Conservation (phyloP, 331 rosid species). For the Stylosanthes scabra region DNA sequence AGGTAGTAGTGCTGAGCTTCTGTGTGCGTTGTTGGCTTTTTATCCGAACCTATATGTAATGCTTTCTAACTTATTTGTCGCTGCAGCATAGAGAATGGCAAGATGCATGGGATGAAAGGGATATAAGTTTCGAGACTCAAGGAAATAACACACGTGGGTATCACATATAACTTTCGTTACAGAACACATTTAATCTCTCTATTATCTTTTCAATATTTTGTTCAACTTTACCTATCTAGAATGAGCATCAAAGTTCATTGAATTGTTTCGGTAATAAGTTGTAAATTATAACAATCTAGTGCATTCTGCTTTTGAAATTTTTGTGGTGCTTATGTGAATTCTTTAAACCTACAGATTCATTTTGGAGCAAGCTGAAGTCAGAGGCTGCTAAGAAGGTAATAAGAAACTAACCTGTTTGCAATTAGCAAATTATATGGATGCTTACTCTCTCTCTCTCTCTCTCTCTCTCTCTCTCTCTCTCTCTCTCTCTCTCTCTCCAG, state of each 20-base stretch:
- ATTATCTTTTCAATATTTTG: conserved; percentile 15
- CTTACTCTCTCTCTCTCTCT: neutral
- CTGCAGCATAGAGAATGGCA: conserved; percentile 83
- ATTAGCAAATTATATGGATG: neutral
- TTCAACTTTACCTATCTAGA: conserved; percentile 9
- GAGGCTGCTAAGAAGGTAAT: conserved; percentile 80
- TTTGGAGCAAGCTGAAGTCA: conserved; percentile 82
- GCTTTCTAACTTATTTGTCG: conserved; percentile 32
- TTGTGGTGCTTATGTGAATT: conserved; percentile 39
- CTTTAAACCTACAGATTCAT: conserved; percentile 62
- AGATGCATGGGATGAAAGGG: conserved; percentile 84
- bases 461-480: no score
- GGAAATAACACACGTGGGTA: conserved; percentile 61
- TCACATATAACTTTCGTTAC: conserved; percentile 7
- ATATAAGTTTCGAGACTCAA: conserved; percentile 53
- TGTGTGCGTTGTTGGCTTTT: neutral
- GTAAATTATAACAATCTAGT: neutral
- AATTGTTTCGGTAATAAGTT: conserved; percentile 15
- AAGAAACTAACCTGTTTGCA: conserved; percentile 21
- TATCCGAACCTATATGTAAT: neutral
- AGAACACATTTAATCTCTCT: conserved; percentile 2
- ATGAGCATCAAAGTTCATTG: conserved; percentile 6
- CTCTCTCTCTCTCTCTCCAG: no score
- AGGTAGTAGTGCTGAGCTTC: conserved; percentile 48
- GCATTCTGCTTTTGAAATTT: conserved; percentile 25